Base-by-base conservation (phyloP, 805 yeast species). In the Saccharomyces paradoxus region DNA sequence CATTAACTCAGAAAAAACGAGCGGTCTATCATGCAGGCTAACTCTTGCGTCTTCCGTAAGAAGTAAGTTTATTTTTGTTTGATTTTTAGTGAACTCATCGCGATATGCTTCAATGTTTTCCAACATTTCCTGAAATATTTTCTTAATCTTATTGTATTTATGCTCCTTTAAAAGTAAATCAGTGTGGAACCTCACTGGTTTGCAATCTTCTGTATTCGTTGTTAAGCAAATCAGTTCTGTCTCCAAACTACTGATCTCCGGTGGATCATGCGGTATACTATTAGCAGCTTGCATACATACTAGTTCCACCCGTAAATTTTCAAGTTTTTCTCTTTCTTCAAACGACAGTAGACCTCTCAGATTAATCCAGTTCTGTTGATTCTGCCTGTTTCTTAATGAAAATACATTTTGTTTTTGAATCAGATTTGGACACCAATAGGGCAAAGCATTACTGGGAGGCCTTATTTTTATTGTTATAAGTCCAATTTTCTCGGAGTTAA, bases 371-470 rank as follows among this genome's bases (percentile, higher is more conserved):
- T 69, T 69, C n/a, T 61, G 63, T 32, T 55, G 58, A 31, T 66
- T 69, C 2, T 58, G 54, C 17, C 55, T 57, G 44, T 60, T 66
- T 55, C 64, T 60, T 12, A 56, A 58, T n/a, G 63, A 58, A 13
- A 60, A 56, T 24, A 56, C 59, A 54, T 71, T 71, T 3, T 66
- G 61, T 51, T 63, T 67, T 46, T 56, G 56, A 32, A 71, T 61
- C 46, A 71, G 53, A 3, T 62, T 48, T 14, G 74, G 73, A 12
- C 70, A 58, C 17, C 62, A 58, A 53, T 69, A 70, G 2, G 72
- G 67, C 24, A 70, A 55, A 50, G 71, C 70, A 50, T 62, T 68
- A 49, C 60, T 61, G 30, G 72, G 71, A 29, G 65, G 50, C 1
- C 50, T 54, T 1, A 69, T 54, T 1, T 60, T 54, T 12, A 68